Base-by-base conservation (phyloP, 140 eudicot genomes). In the Flaveria floridana region DNA sequence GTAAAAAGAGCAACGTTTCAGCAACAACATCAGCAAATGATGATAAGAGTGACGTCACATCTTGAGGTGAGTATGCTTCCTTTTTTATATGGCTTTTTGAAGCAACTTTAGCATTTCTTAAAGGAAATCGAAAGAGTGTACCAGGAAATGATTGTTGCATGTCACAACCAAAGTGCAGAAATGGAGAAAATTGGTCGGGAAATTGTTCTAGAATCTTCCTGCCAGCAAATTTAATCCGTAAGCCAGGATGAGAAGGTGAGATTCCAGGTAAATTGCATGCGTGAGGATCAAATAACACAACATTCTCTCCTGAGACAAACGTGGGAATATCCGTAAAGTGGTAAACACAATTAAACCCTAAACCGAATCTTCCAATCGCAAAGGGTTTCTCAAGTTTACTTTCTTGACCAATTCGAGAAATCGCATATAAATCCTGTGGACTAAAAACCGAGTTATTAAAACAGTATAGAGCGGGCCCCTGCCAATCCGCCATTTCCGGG, bases 401-500 rank as follows among this genome's bases (percentile, higher is more conserved):
- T 81, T 95, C 99, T 81, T 95, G 99, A 81, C 99, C 99, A 73
- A 95, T 91, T 70, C 99, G 90, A 20, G 97, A 95, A 65, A 95
- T 91, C 7, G 99, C 96, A 69, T 95, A 95, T 26, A 95, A 83
- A 80, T 95, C 99, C 74, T 95, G 99, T 23, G 96, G 82, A 79
- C 89, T 95, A 82, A 95, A 95, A 73, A 95, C 87, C 6, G 99
- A 91, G 82, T 95, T 85, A 79, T 95, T 95, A 73, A 87, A 95
- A 79, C 99, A 95, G 81, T 95, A 95, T 64, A 95, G 82, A 75
- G 97, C 96, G 20, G 99, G 99, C 48, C 99, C 99, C 78, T 95
- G 97, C 99, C 99, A 95, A 69, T 95, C 99, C 16, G 96, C 97
- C 99, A 95, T 95, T 83, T 95, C 99, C 10, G 99, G 99, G 23